These are phyloP conservation scores for Collariella sp. DNA, from an alignment of 495 filamentous ascomycete species.

Conservation along the genomic window DNA sequence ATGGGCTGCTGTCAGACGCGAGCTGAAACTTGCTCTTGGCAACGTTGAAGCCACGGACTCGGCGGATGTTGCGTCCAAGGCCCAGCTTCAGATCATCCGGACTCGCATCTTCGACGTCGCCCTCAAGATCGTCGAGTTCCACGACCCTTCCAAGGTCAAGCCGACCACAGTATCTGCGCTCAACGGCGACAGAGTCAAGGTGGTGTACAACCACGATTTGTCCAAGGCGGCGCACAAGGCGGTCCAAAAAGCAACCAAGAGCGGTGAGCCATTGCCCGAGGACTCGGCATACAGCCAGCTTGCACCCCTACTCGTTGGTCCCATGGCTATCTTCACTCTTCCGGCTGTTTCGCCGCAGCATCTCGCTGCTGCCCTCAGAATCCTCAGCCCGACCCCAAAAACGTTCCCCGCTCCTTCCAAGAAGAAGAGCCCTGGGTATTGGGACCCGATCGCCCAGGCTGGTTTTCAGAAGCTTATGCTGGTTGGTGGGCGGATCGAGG, in stretches of 20 bases:
- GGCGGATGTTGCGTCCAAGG: conserved; percentile 35
- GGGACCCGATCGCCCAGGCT: conserved; percentile 64
- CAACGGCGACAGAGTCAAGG: conserved; percentile 35
- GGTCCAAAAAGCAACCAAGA: conserved; percentile 43
- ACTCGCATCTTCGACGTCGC: conserved; percentile 84
- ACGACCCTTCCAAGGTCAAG: conserved; percentile 47
- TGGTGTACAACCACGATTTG: conserved; percentile 58
- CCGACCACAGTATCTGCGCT: conserved; percentile 15
- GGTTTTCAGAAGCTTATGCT: conserved; percentile 81
- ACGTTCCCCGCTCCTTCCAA: conserved; percentile 70
- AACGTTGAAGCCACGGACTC: conserved; percentile 39
- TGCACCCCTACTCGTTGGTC: conserved; percentile 68
- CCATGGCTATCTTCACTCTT: conserved; percentile 70
- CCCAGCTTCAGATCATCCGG: conserved; percentile 73
- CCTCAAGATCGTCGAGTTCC: conserved; percentile 78
- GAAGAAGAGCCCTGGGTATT: conserved; percentile 66
- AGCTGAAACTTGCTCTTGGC: conserved; percentile 58
- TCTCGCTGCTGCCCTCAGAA: conserved; percentile 64
- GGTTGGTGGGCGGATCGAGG: conserved; percentile 73
- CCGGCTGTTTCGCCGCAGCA: conserved; percentile 75
- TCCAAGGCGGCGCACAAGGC: conserved; percentile 59
- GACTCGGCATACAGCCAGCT: conserved; percentile 47
- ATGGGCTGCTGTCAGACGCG: conserved; percentile 80
- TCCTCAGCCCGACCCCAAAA: conserved; percentile 60
- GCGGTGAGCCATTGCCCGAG: conserved; percentile 30